phyloP scores from a whole-genome alignment of 345 rosid species.

The Linum usitatissimum region DNA sequence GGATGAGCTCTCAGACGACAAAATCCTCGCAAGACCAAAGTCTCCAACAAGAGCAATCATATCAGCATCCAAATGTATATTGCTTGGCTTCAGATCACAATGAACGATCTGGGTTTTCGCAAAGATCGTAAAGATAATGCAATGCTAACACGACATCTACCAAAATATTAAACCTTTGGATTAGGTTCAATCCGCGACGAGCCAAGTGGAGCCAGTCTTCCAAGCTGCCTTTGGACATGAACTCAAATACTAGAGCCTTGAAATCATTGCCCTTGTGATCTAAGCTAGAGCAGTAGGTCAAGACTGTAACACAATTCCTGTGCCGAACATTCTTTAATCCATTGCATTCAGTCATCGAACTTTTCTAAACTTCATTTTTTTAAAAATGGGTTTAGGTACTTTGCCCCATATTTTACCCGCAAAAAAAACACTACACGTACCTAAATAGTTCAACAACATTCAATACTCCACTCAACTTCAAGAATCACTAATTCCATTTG shows the following conservation, averaged over 20 bases:
- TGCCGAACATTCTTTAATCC: background rate
- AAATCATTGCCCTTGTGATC: background rate
- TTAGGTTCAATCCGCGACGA: background rate
- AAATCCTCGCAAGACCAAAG: conserved; percentile 14
- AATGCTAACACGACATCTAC: conserved; percentile 13
- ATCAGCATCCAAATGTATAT: conserved; percentile 12
- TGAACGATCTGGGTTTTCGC: conserved; percentile 11
- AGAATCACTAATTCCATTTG: too few relatives aligned
- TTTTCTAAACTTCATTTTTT: background rate
- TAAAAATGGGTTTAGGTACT: background rate
- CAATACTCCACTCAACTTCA: too few relatives aligned
- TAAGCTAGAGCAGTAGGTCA: background rate
- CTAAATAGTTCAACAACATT: too few relatives aligned
- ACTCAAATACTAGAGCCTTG: background rate
- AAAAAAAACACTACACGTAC: too few relatives aligned
- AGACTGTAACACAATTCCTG: background rate
- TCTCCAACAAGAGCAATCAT: conserved; percentile 12
- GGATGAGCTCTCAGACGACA: background rate
- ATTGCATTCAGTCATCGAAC: background rate
- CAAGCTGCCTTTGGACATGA: conserved; percentile 15
- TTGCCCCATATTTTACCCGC: too few relatives aligned
- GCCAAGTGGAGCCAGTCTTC: conserved; percentile 14
- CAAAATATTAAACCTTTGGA: conserved; percentile 8
- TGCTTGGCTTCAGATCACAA: conserved; percentile 19
- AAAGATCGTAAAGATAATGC: conserved; percentile 15